These are phyloP conservation scores for Podospora pseudocomata DNA, from an alignment of 495 filamentous ascomycete species.

Conservation along the genomic window DNA sequence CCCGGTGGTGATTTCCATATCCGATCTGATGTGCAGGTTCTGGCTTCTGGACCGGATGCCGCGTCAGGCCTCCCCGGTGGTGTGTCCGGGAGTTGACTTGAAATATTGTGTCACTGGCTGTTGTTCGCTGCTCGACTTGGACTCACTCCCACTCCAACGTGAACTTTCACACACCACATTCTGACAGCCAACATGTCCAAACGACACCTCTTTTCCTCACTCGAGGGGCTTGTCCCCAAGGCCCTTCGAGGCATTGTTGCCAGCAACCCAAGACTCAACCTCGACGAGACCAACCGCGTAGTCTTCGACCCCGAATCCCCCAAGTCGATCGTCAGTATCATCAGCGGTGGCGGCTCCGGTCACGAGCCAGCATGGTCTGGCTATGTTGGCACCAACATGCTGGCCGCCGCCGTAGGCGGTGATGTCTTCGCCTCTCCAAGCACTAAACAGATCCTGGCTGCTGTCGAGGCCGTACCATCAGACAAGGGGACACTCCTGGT, in stretches of 20 bases:
- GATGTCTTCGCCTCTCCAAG: conserved; percentile 61
- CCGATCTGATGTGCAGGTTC: background rate
- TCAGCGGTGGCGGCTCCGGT: conserved; percentile 59
- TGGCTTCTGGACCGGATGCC: background rate
- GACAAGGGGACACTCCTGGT: conserved; percentile 58
- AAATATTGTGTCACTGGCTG: background rate
- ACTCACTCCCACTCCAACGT: background rate
- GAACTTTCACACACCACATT: background rate
- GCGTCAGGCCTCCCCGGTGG: background rate
- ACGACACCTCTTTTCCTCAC: conserved; percentile 43
- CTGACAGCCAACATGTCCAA: conserved; percentile 39
- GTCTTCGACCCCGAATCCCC: conserved; percentile 53
- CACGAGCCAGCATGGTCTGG: conserved; percentile 64
- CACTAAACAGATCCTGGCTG: conserved; percentile 60
- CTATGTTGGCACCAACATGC: conserved; percentile 59
- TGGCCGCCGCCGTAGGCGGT: conserved; percentile 56
- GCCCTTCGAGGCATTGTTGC: conserved; percentile 53
- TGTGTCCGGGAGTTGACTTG: conserved; percentile 3
- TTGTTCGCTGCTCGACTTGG: background rate
- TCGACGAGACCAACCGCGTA: conserved; percentile 55
- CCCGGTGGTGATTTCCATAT: conserved; percentile 8
- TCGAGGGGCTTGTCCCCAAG: conserved; percentile 53
- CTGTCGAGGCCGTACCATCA: conserved; percentile 53
- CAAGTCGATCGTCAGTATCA: conserved; percentile 51
- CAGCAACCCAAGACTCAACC: conserved; percentile 53